Evolutionary conservation across 1,284 basidiomycete species (phyloP), one percentile per base, ranked within the genome.

Genomic region (Psilocybe mexicana): DNA sequence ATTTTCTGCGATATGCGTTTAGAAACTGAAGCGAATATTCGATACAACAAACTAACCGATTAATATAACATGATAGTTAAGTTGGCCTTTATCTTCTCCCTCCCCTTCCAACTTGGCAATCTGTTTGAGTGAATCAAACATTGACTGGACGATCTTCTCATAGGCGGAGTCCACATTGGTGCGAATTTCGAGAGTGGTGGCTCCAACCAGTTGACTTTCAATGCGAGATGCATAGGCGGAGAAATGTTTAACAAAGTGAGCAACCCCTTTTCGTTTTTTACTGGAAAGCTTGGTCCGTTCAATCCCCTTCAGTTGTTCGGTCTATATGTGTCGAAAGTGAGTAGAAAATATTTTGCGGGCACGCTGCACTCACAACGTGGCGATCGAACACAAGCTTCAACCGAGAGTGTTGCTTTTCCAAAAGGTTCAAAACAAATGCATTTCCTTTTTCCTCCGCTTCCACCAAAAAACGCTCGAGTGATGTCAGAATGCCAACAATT

Each of bases 1-100:
- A 70, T 99, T 99, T 73, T 98, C 96, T 97, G 30, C 23, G 53
- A 38, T 61, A 50, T 25, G 8, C 14, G 11, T 35, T 51, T 45
- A 42, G 25, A 33, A 6, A 18, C 23, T 45, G 38, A 24, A 25
- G 18, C 18, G 10, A 55, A 33, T 6, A 18, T 30, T 28, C 23
- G 14, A 35, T 43, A 23, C 49, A 23, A 14, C 52, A 47, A 4
- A n/a, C 89, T 67, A 64, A 94, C 94, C 94, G 60, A 98, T 93
- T 63, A 99, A 81, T 66, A 98, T 90, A 64, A 98, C 93, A 69
- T 97, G 93, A 67, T 96, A 97, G 71, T 98, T 98, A 54, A 98
- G 80, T 70, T 96, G 93, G 0, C 94, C 94, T 73, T 99, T 99
- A 74, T 96, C 96, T 67, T 97, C 95, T 0, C 86, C 88, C 64